Evolutionary conservation across 805 yeast genomes (phyloP), one percentile per base, ranked within the genome.

Genomic region (Priceomyces carsonii): DNA sequence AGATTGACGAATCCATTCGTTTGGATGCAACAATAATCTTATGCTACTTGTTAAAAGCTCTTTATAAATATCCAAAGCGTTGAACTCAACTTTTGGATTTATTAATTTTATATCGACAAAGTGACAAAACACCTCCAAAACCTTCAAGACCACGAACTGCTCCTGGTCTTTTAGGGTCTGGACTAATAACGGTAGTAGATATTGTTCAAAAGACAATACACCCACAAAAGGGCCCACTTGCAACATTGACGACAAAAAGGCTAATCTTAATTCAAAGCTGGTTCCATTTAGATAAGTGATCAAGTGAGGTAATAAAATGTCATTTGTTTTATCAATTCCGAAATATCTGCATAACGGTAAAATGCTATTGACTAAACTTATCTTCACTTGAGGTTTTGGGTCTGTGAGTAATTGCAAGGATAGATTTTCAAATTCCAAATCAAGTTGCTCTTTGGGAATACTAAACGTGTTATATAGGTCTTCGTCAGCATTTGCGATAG

Each of bases 201-300:
- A 93, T 47, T 88, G 95, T 48, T 91, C 96, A 37, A 93, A 66
- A 24, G 93, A 77, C 0, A 85, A 71, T 0, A 81, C 77, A 0
- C 99, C 99, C 10, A 90, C 79, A 52, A 79, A 83, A 3, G 89
- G 77, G 0, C 95, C 84, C 7, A 93, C 68, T 1, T 82, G 79
- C 1, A 88, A 72, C 8, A 90, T 76, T 6, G 88, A 72, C 26
- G 79, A 73, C 23, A 91, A 80, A 48, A 93, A 81, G 4, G 81
- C 79, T 18, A 85, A 63, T 40, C 95, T 69, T 15, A 93, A 64
- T 14, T 78, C 73, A 0, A 82, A 64, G 50, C 80, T 79, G 36
- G 79, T 72, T 52, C 90, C 96, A 57, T 93, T 93, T 43, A 93
- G 62, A 51, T 89, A 93, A 0, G 98, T 90, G 28, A 93, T 90